Evolutionary conservation across 352 stramenopile genomes (phyloP).

Genomic region (Globisporangium canariense): DNA sequence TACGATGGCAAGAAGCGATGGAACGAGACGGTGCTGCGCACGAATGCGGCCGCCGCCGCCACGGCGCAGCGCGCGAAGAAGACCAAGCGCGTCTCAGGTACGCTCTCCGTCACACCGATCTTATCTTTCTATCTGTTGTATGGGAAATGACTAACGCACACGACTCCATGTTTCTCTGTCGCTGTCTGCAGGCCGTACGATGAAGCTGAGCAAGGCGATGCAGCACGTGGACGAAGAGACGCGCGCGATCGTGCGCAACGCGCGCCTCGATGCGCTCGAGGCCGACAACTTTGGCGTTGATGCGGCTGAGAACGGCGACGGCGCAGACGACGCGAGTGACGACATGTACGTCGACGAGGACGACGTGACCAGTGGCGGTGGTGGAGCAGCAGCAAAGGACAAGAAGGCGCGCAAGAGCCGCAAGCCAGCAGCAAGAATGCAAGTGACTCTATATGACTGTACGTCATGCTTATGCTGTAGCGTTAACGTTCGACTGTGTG

Average conservation of each 20-base stretch:
- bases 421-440: constrained; percentile 8
- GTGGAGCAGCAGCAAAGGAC: constrained; percentile 10
- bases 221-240: constrained; percentile 80
- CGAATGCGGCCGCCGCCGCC: constrained; percentile 19
- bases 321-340: constrained; percentile 39
- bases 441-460: not conserved
- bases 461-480: not conserved
- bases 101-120: not conserved
- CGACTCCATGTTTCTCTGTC: not conserved
- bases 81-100: constrained; percentile 65
- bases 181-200: constrained; percentile 44
- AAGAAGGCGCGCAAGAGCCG: constrained; percentile 43
- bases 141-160: not conserved
- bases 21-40: constrained; percentile 78
- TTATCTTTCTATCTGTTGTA: not conserved
- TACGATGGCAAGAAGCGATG: constrained; percentile 84
- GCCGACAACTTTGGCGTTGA: constrained; percentile 87
- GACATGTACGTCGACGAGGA: constrained; percentile 80
- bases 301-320: constrained; percentile 42
- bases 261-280: constrained; percentile 84
- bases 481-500: not conserved
- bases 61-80: constrained; percentile 15
- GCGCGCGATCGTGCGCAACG: constrained; percentile 77
- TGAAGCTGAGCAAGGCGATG: constrained; percentile 83
- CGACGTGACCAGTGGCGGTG: not conserved